Base-by-base conservation (phyloP, 176 grass and related monocot species). In the Tuctoria greenei region DNA sequence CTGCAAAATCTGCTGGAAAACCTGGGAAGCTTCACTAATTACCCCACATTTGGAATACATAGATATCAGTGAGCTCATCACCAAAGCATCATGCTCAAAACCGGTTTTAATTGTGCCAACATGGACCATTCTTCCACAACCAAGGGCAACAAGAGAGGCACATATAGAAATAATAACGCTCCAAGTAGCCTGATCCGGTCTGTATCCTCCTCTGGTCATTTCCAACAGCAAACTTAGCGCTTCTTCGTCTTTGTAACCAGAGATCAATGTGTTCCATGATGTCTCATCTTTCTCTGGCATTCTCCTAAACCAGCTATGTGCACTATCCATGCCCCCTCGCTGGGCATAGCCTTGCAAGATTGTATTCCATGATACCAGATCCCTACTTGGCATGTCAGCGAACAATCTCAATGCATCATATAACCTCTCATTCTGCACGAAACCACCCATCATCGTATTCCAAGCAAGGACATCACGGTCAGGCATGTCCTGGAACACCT, bases 241-340 rank as follows among this genome's bases (percentile, higher is more conserved):
- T 35, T 76, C 84, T 49, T 85, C 84, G 68, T 78, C 77, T 79
- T 87, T 76, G 74, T 82, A 77, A 27, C 87, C 91, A 31, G 84
- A 90, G 38, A 93, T 93, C 69, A 93, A 68, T 0, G 87, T 93
- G 81, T 90, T 93, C 91, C 91, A 93, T 67, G 91, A 93, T 18
- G 84, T 79, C 61, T 87, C 87, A 8, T 86, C 41, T 76, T 77
- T 90, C 72, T 79, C 27, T 13, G 84, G 87, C 84, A 90, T 90
- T 52, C 36, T 82, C 62, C 79, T 61, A 83, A 93, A 93, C 84
- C 84, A 93, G 47, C n/a, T 28, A 79, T 75, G 61, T 20, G 91
- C 91, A 69, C 43, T 60, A 81, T 69, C 84, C 74, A 93, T 93
- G 59, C 90, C 87, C 23, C 75, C 74, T 49, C 62, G 69, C 68